These are phyloP conservation scores for Pyrrhoderma noxium DNA, from an alignment of 1,284 basidiomycete genomes.

Conservation along the genomic window DNA sequence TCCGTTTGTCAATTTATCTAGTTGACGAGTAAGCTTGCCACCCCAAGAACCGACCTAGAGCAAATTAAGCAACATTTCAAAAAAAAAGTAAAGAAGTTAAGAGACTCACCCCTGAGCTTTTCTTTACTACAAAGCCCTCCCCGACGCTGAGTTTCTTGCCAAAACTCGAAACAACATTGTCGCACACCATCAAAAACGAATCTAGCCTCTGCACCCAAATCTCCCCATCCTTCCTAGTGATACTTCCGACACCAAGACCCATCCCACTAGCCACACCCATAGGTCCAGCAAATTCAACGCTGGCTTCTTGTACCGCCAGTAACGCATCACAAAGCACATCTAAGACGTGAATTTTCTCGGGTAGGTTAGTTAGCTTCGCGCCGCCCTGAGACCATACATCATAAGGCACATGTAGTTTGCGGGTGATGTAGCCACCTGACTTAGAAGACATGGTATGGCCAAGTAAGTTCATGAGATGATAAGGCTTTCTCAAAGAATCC, in stretches of 20 bases:
- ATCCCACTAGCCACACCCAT: constrained; percentile 70
- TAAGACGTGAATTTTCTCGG: constrained; percentile 82
- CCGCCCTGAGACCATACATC: constrained; percentile 89
- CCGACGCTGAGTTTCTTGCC: constrained; percentile 87
- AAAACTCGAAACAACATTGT: constrained; percentile 77
- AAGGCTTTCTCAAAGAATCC: constrained; percentile 78
- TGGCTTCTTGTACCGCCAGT: constrained; percentile 62
- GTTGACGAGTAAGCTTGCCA: constrained; percentile 71
- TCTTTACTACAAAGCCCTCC: constrained; percentile 77
- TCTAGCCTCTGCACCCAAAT: constrained; percentile 64
- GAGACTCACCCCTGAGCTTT: constrained; percentile 54
- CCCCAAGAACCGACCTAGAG: constrained; percentile 62
- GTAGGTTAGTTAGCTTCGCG: constrained; percentile 71
- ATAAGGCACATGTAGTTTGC: constrained; percentile 79
- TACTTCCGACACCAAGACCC: constrained; percentile 59
- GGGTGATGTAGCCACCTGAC: constrained; percentile 84
- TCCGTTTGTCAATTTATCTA: constrained; percentile 88
- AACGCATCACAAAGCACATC: constrained; percentile 70
- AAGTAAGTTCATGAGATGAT: constrained; percentile 82
- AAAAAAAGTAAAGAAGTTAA: neutral
- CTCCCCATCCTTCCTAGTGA: constrained; percentile 65
- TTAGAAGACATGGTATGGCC: constrained; percentile 74
- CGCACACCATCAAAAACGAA: constrained; percentile 71
- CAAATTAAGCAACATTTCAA: constrained; percentile 23
- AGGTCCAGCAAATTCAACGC: constrained; percentile 65